Conservation (phyloP, 1,284 basidiomycete species). For the Ganoderma leucocontextum region DNA sequence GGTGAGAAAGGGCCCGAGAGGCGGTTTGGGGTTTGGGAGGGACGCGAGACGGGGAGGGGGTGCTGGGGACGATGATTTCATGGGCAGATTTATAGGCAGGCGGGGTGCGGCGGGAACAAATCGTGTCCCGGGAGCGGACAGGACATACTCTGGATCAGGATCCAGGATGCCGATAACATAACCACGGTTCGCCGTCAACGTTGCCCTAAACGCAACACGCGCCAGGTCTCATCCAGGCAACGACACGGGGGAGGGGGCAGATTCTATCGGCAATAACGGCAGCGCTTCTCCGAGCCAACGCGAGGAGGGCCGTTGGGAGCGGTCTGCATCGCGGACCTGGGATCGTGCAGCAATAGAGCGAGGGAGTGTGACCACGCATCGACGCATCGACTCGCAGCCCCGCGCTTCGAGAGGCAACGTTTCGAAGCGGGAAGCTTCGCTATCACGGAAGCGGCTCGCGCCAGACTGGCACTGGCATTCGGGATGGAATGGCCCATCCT, state of each 20-base stretch:
- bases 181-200: conserved; percentile 21
- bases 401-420: conserved; percentile 14
- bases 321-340: not conserved
- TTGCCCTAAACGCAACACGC: conserved; percentile 14
- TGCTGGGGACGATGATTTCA: conserved; percentile 5
- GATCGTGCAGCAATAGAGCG: not conserved
- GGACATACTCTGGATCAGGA: conserved; percentile 17
- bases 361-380: not conserved
- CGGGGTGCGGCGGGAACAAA: conserved; percentile 7
- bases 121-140: conserved; percentile 13
- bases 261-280: conserved; percentile 10
- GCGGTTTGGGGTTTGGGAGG: not conserved
- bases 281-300: conserved; percentile 4
- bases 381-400: conserved; percentile 4
- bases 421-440: conserved; percentile 25
- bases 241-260: conserved; percentile 10
- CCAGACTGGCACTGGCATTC: conserved; percentile 11
- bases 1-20: not conserved
- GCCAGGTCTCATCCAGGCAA: conserved; percentile 14
- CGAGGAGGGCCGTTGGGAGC: not conserved
- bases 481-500: conserved; percentile 28
- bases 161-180: conserved; percentile 23
- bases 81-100: conserved; percentile 26
- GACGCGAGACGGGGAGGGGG: conserved; percentile 5
- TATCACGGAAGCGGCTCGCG: conserved; percentile 29